phyloP scores from a whole-genome alignment of 2,329 filamentous ascomycete genomes.

The Paracoccidioides lutzii region DNA sequence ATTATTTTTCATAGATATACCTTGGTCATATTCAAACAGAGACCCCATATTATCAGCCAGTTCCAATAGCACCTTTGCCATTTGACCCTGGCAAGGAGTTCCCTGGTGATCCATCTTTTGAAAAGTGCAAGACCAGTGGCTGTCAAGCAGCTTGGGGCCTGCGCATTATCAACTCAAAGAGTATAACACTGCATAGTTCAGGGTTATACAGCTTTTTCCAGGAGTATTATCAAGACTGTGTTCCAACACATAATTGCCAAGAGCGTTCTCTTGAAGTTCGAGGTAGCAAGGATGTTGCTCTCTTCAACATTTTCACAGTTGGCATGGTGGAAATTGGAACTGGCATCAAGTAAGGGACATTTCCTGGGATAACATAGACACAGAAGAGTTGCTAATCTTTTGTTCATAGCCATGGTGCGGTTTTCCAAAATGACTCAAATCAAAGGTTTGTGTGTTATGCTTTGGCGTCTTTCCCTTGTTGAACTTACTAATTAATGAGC shows the following conservation, averaged over 20 bases:
- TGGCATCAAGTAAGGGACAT: slow-evolving; percentile 1
- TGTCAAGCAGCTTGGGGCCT: slow-evolving; percentile 48
- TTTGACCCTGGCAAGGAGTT: slow-evolving; percentile 35
- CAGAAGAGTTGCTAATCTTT: background rate
- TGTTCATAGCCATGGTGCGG: background rate
- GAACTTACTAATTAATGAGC: background rate
- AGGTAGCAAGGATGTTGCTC: slow-evolving; percentile 12
- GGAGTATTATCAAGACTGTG: slow-evolving; percentile 42
- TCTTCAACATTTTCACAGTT: slow-evolving; percentile 17
- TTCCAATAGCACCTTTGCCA: slow-evolving; percentile 45
- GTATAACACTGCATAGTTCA: slow-evolving; percentile 48
- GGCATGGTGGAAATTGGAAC: slow-evolving; percentile 12
- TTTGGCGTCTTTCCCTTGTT: background rate
- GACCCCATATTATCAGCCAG: slow-evolving; percentile 59
- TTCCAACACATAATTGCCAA: slow-evolving; percentile 38
- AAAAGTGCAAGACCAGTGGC: slow-evolving; percentile 25
- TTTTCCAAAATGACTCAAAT: slow-evolving; percentile 5
- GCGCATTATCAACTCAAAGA: slow-evolving; percentile 43
- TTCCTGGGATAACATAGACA: background rate
- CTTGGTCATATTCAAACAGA: slow-evolving; percentile 56
- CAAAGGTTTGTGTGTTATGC: background rate
- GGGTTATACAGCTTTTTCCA: slow-evolving; percentile 54
- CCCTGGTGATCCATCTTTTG: slow-evolving; percentile 41
- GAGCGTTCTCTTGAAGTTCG: slow-evolving; percentile 11
- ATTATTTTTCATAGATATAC: slow-evolving; percentile 6